phyloP scores from a whole-genome alignment of 164 flowering plant species.

The Vitis cinerea region DNA sequence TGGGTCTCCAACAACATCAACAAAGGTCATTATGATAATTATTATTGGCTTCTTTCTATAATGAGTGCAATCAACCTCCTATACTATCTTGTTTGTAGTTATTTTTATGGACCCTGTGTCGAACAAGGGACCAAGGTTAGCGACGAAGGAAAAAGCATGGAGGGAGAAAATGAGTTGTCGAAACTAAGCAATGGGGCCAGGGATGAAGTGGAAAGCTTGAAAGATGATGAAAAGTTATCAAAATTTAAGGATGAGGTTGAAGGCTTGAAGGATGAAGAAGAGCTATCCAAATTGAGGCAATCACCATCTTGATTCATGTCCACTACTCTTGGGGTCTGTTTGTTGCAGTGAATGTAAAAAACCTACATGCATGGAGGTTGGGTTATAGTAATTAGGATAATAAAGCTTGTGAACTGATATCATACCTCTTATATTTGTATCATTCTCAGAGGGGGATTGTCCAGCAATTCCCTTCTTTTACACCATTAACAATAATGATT shows the following conservation, averaged over 20 bases:
- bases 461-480: too few relatives aligned
- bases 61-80: conserved; percentile 45
- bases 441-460: too few relatives aligned
- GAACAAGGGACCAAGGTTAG: conserved; percentile 23
- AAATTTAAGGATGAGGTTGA: not conserved
- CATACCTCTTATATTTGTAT: too few relatives aligned
- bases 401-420: too few relatives aligned
- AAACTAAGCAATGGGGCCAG: not conserved
- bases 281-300: not conserved
- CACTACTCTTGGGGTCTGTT: too few relatives aligned
- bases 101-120: conserved; percentile 63
- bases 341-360: too few relatives aligned
- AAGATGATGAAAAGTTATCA: conserved; percentile 22
- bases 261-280: conserved; percentile 1
- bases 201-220: not conserved
- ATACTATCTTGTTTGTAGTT: conserved; percentile 51
- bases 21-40: conserved; percentile 62
- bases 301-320: too few relatives aligned
- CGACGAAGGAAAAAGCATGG: conserved; percentile 17
- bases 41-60: conserved; percentile 64
- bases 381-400: too few relatives aligned
- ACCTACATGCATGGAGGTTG: too few relatives aligned
- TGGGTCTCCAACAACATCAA: conserved; percentile 76
- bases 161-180: conserved; percentile 12
- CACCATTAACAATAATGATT: too few relatives aligned